phyloP scores from a whole-genome alignment of 306 rosid genomes.

The Fragaria ananassa region DNA sequence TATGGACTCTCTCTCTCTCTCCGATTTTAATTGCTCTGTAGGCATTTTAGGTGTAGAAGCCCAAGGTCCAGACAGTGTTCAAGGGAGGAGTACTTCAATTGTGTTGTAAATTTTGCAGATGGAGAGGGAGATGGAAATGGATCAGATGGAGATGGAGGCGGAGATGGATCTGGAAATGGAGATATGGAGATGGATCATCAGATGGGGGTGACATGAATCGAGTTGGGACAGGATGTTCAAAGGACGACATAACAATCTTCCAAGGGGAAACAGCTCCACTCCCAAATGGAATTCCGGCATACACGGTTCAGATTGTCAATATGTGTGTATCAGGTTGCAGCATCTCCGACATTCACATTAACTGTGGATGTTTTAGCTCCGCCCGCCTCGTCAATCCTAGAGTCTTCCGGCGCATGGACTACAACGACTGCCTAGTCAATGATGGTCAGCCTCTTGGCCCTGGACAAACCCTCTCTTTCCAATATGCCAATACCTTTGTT shows the following conservation, averaged over 20 bases:
- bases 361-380: slow-evolving; percentile 76
- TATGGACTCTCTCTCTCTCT: no score
- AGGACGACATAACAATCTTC: slow-evolving; percentile 38
- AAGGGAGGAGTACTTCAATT: background rate
- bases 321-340: slow-evolving; percentile 43
- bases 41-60: no score
- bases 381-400: slow-evolving; percentile 44
- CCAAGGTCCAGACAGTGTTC: no score
- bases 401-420: slow-evolving; percentile 40
- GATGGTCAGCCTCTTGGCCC: slow-evolving; percentile 44
- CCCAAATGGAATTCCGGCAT: slow-evolving; percentile 52
- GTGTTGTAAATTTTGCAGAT: background rate
- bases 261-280: slow-evolving; percentile 47
- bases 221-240: slow-evolving; percentile 40
- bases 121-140: background rate
- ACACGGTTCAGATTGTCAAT: slow-evolving; percentile 50
- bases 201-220: slow-evolving; percentile 27
- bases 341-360: slow-evolving; percentile 44
- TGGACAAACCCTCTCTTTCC: slow-evolving; percentile 47
- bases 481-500: slow-evolving; percentile 49
- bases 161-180: background rate
- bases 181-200: background rate
- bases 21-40: no score
- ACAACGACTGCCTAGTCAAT: slow-evolving; percentile 57
- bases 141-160: background rate